Evolutionary conservation across 805 yeast species (phyloP).

Genomic region (Yarrowia deformans): DNA sequence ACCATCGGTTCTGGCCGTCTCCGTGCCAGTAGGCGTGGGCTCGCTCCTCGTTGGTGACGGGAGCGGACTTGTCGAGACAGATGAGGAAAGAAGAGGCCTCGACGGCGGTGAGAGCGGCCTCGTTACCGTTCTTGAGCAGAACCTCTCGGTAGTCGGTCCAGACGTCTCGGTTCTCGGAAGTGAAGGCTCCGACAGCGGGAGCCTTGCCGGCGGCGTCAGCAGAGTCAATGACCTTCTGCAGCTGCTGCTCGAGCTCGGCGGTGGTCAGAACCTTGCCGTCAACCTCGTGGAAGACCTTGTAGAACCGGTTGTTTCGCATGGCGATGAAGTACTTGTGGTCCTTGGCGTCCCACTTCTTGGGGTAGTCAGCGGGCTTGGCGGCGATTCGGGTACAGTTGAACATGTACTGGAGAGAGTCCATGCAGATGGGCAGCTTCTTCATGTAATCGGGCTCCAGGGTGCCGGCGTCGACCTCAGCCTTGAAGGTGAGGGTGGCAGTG

Average conservation of each 20-base stretch:
- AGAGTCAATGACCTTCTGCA: slow-evolving; percentile 60
- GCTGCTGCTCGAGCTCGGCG: slow-evolving; percentile 58
- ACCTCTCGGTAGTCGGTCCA: slow-evolving; percentile 70
- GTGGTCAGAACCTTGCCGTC: slow-evolving; percentile 52
- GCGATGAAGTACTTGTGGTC: slow-evolving; percentile 68
- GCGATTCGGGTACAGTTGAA: slow-evolving; percentile 90
- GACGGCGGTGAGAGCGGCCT: slow-evolving; percentile 67
- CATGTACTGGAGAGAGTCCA: slow-evolving; percentile 91
- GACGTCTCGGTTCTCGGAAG: slow-evolving; percentile 84
- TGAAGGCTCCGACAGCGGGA: slow-evolving; percentile 75
- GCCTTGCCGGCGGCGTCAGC: slow-evolving; percentile 55
- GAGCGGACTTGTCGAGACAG: slow-evolving; percentile 75
- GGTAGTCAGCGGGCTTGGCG: slow-evolving; percentile 41
- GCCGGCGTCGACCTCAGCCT: slow-evolving; percentile 70
- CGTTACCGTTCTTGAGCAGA: slow-evolving; percentile 63
- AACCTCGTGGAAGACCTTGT: slow-evolving; percentile 62
- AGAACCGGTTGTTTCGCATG: slow-evolving; percentile 77
- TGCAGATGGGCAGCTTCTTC: slow-evolving; percentile 85
- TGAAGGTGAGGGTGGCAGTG: slow-evolving; percentile 70
- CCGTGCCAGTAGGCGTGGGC: slow-evolving; percentile 93
- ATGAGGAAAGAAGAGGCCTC: slow-evolving; percentile 81
- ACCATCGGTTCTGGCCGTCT: slow-evolving; percentile 88
- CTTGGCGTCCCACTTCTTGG: slow-evolving; percentile 51
- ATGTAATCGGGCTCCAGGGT: slow-evolving; percentile 79
- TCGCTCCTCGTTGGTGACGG: slow-evolving; percentile 81